Evolutionary conservation across 768 basidiomycete genomes (phyloP).

Genomic region (Termitomyces heimii): DNA sequence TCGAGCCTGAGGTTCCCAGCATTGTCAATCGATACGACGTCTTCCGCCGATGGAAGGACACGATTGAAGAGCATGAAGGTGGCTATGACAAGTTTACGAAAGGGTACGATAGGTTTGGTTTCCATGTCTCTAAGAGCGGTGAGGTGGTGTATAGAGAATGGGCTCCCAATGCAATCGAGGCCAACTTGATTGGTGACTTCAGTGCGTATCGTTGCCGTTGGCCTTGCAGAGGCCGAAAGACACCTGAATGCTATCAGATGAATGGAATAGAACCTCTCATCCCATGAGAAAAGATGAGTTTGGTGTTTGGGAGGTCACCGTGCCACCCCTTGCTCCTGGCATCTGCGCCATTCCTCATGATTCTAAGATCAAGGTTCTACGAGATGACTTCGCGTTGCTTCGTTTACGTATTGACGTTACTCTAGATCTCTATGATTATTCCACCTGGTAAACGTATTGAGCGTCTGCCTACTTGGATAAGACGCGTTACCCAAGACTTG

Average conservation of each 20-base stretch:
- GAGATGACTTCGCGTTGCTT: not conserved
- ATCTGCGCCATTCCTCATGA: conserved; percentile 87
- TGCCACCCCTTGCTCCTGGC: conserved; percentile 65
- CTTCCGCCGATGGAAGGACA: conserved; percentile 72
- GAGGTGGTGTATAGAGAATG: conserved; percentile 88
- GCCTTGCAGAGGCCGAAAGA: not conserved
- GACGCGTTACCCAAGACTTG: conserved; percentile 92
- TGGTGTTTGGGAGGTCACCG: conserved; percentile 84
- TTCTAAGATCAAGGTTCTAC: conserved; percentile 83
- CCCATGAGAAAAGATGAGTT: conserved; percentile 80
- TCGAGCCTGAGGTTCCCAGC: conserved; percentile 65
- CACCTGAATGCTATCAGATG: conserved; percentile 42
- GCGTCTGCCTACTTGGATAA: conserved; percentile 91
- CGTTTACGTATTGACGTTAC: not conserved
- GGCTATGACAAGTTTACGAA: conserved; percentile 77
- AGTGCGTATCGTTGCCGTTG: conserved; percentile 51
- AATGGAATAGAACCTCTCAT: conserved; percentile 82
- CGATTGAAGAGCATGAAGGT: conserved; percentile 73
- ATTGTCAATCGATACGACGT: conserved; percentile 64
- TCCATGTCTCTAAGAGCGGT: conserved; percentile 63
- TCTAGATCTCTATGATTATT: conserved; percentile 87
- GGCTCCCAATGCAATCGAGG: conserved; percentile 87
- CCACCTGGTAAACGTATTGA: conserved; percentile 79
- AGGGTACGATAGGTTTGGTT: conserved; percentile 75
- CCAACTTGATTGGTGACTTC: conserved; percentile 90